Evolutionary conservation across 2,329 filamentous ascomycete genomes (phyloP).

Genomic region (Penicillium sp.): DNA sequence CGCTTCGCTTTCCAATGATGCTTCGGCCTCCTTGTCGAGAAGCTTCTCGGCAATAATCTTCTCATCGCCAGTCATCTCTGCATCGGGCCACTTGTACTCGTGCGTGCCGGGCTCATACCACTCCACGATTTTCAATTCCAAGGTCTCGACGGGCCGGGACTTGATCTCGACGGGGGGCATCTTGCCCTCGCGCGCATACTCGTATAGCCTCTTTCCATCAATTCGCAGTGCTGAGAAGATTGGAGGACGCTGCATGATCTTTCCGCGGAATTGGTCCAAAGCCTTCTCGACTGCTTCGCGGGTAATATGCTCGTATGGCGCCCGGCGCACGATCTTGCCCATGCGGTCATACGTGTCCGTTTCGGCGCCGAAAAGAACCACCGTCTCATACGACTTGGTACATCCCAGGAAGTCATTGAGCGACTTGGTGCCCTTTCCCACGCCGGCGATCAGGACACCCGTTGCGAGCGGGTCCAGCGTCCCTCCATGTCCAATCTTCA

Average conservation of each 20-base stretch:
- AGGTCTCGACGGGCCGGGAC: conserved; percentile 74
- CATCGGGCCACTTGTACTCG: conserved; percentile 73
- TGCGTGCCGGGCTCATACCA: conserved; percentile 83
- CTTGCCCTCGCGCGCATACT: conserved; percentile 90
- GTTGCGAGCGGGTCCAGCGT: conserved; percentile 94
- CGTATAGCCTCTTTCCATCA: conserved; percentile 90
- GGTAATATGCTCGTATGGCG: conserved; percentile 79
- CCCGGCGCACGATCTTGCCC: conserved; percentile 77
- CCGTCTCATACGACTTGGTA: conserved; percentile 90
- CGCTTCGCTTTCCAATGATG: conserved; percentile 35
- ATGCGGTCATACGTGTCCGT: conserved; percentile 90
- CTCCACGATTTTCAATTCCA: conserved; percentile 76
- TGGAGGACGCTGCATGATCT: conserved; percentile 85
- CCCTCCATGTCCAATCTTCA: conserved; percentile 96
- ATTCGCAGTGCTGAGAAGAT: conserved; percentile 92
- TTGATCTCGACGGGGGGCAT: conserved; percentile 83
- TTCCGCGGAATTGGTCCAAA: conserved; percentile 73
- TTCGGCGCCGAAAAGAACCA: conserved; percentile 85
- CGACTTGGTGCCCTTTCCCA: conserved; percentile 84
- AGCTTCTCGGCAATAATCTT: conserved; percentile 72
- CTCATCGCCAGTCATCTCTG: conserved; percentile 75
- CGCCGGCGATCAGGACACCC: conserved; percentile 84
- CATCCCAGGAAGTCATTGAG: conserved; percentile 78
- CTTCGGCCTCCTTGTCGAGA: conserved; percentile 42
- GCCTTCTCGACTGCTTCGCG: conserved; percentile 75